These are phyloP conservation scores for Suillus sp. DNA, from an alignment of 768 basidiomycete genomes.

Conservation along the genomic window DNA sequence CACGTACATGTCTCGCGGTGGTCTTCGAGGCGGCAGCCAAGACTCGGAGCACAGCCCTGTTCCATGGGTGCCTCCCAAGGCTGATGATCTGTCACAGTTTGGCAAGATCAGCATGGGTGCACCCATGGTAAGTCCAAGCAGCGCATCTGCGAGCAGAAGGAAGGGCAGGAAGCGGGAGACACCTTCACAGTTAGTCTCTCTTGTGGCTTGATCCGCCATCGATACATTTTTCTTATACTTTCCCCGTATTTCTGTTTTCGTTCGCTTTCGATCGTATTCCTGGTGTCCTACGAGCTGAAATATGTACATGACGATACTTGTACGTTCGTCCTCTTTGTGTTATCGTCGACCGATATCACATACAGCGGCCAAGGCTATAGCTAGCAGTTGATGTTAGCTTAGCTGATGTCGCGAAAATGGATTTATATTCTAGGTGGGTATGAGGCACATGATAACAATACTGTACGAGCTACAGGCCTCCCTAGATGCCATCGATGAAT, in stretches of 20 bases:
- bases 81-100: slow-evolving; percentile 85
- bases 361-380: slow-evolving; percentile 13
- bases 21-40: slow-evolving; percentile 88
- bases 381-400: slow-evolving; percentile 11
- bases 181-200: slow-evolving; percentile 52
- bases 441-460: no score
- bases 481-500: no score
- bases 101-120: slow-evolving; percentile 81
- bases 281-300: slow-evolving; percentile 33
- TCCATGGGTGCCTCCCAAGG: slow-evolving; percentile 68
- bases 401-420: no score
- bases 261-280: slow-evolving; percentile 29
- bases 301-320: slow-evolving; percentile 26
- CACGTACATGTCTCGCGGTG: slow-evolving; percentile 84
- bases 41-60: slow-evolving; percentile 62
- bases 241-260: slow-evolving; percentile 14
- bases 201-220: slow-evolving; percentile 36
- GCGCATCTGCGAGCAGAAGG: slow-evolving; percentile 76
- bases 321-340: slow-evolving; percentile 15
- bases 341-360: slow-evolving; percentile 21
- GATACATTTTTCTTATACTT: slow-evolving; percentile 8
- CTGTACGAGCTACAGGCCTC: no score
- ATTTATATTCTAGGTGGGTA: no score
- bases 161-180: slow-evolving; percentile 69
- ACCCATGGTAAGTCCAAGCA: slow-evolving; percentile 77